Base-by-base conservation (phyloP, 1,284 basidiomycete species). In the Sanguinoderma infundibulare region DNA sequence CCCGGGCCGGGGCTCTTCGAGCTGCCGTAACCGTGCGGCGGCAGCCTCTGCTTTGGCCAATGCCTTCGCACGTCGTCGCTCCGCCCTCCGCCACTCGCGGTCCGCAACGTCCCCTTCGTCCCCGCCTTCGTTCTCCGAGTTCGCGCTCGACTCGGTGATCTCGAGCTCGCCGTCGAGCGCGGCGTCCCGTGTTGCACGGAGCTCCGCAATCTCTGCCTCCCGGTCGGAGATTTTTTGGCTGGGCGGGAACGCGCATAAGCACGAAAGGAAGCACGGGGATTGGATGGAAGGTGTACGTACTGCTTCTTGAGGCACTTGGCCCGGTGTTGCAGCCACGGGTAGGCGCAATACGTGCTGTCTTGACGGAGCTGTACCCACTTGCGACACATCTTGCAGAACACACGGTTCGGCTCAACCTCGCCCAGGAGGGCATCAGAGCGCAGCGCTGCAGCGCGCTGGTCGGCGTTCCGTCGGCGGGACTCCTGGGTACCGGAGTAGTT, bases 301-400 rank as follows among this genome's bases (percentile, higher is more conserved):
- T 85, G 81, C 70, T 87, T 75, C 32, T 83, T 81, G 44, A 89
- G 69, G 75, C 90, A 91, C 72, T 90, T 91, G 42, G 79, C 82
- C n/a, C 87, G 81, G 71, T 91, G 89, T 73, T 90, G 88, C 57
- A 85, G 70, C 89, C 90, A 91, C 26, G 90, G 89, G 72, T 91
- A 90, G 52, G 89, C 87, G 65, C 90, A 91, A 71, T 86, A 91
- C 49, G 84, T 85, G 61, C 81, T 83, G 67, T 91, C 89, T 71
- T 91, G 89, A 51, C 90, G 74, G 30, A 91, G 78, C 71, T 90
- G 89, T 0, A 91, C 89, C 90, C 90, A 92, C 73, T 92, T 91
- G 67, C 83, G 79, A 70, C 90, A 92, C 1, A 91, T 73, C 5
- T 80, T 79, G 69, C 90, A 92, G 69, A 91, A 90, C 1, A 91